A percentile compares a stretch with the other conserved stretches of the same genome.
Conservation (phyloP, 768 basidiomycete genomes). For the Lactarius psammicola region DNA sequence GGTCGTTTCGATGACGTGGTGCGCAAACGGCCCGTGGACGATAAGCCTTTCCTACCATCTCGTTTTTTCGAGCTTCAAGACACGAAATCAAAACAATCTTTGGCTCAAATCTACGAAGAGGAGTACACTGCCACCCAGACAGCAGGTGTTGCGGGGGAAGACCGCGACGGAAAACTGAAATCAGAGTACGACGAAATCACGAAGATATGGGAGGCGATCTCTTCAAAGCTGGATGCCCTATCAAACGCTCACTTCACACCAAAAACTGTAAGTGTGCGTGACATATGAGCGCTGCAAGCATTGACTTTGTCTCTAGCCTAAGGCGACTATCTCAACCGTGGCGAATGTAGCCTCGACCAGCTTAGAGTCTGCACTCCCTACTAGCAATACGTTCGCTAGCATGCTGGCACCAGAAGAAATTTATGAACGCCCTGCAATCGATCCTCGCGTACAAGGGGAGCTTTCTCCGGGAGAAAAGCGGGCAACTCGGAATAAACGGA, state of each 20-base stretch:
- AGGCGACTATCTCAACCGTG: conserved; percentile 80
- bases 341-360: conserved; percentile 77
- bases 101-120: conserved; percentile 95
- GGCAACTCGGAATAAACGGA: conserved; percentile 60
- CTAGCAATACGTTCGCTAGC: conserved; percentile 65
- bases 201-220: conserved; percentile 79
- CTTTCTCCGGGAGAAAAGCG: conserved; percentile 85
- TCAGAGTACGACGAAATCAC: conserved; percentile 90
- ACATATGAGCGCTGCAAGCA: conserved; percentile 20
- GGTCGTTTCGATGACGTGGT: conserved; percentile 89
- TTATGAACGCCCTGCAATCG: conserved; percentile 56
- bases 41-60: conserved; percentile 90
- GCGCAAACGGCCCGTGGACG: conserved; percentile 72
- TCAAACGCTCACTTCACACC: conserved; percentile 96
- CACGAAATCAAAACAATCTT: conserved; percentile 79
- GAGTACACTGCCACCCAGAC: conserved; percentile 74
- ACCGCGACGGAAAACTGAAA: conserved; percentile 82
- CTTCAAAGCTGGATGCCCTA: conserved; percentile 85
- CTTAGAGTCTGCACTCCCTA: conserved; percentile 89
- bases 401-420: conserved; percentile 96
- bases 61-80: conserved; percentile 87
- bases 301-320: conserved; percentile 57
- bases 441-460: conserved; percentile 68
- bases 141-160: conserved; percentile 56
- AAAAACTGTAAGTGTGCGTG: conserved; percentile 62